A percentile compares a stretch with the other conserved stretches of the same genome.
Evolutionary conservation across 371 early-diverging fungal genomes (phyloP).

Genomic region (Lichtheimia corymbifera): DNA sequence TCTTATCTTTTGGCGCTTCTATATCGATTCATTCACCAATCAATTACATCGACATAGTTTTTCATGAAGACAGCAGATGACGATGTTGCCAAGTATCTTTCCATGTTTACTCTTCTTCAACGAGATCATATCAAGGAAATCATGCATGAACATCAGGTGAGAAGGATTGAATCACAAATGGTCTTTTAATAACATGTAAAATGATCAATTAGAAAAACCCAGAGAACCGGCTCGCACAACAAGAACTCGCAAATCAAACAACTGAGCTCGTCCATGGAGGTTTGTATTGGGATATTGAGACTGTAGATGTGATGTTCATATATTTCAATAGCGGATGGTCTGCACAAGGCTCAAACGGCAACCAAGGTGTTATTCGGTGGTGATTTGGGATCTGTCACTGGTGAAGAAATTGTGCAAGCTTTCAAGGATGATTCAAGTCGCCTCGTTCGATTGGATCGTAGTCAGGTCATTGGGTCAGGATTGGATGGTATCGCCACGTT

Average conservation of each 20-base stretch:
- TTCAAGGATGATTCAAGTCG: constrained; percentile 67
- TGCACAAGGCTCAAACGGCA: constrained; percentile 66
- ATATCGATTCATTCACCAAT: background rate
- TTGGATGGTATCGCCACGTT: constrained; percentile 64
- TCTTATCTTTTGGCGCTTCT: too few relatives aligned
- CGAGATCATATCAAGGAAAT: constrained; percentile 57
- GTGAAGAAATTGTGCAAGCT: constrained; percentile 67
- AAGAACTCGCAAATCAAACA: constrained; percentile 77
- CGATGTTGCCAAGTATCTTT: constrained; percentile 75
- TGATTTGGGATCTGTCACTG: constrained; percentile 41
- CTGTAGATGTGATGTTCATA: background rate
- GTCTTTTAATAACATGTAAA: too few relatives aligned
- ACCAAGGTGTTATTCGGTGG: constrained; percentile 74
- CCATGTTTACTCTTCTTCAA: constrained; percentile 81
- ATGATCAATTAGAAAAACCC: constrained; percentile 45
- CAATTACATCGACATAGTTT: constrained; percentile 43
- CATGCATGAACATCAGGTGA: constrained; percentile 66
- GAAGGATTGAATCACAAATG: background rate
- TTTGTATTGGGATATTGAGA: constrained; percentile 22
- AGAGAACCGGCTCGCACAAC: constrained; percentile 74
- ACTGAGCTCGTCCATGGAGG: constrained; percentile 91
- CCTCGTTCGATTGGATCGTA: constrained; percentile 34
- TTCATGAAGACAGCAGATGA: constrained; percentile 83
- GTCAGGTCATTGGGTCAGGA: constrained; percentile 38
- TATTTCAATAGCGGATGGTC: constrained; percentile 45